A percentile compares a stretch with the other conserved stretches of the same genome.
Evolutionary conservation across 208 protist genomes (phyloP).

Genomic region (Wallacemonas collosoma): DNA sequence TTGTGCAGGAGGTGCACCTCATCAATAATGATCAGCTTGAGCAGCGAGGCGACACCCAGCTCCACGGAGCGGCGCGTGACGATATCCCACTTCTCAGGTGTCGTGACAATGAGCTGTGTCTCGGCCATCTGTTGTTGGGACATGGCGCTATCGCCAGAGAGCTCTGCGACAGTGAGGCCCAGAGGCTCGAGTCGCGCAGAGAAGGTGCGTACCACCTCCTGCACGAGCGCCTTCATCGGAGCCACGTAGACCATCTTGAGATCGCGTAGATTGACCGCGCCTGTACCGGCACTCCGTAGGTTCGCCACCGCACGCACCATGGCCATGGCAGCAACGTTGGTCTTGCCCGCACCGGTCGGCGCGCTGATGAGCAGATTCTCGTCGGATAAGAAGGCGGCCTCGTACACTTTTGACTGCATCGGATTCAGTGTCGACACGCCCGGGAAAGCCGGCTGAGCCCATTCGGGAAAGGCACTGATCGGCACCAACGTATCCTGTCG

Average conservation of each 20-base stretch:
- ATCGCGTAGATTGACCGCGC: slow-evolving; percentile 31
- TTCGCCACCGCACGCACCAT: slow-evolving; percentile 94
- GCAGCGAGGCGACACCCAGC: slow-evolving; percentile 84
- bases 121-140: slow-evolving; percentile 96
- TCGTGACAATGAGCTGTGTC: slow-evolving; percentile 99
- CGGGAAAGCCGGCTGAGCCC: slow-evolving; percentile 63
- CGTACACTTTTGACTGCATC: slow-evolving; percentile 97
- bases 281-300: slow-evolving; percentile 17
- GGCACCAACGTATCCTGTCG: slow-evolving; percentile 24
- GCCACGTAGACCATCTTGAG: slow-evolving; percentile 99
- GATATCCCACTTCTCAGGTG: slow-evolving; percentile 99
- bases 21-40: slow-evolving; percentile 96
- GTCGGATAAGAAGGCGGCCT: slow-evolving; percentile 90
- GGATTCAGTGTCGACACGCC: slow-evolving; percentile 92
- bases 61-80: slow-evolving; percentile 98
- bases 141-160: slow-evolving; percentile 98
- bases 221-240: slow-evolving; percentile 99
- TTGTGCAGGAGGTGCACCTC: slow-evolving; percentile 99
- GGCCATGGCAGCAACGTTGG: slow-evolving; percentile 99
- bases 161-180: slow-evolving; percentile 96
- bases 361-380: slow-evolving; percentile 99
- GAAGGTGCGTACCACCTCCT: slow-evolving; percentile 99
- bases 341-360: slow-evolving; percentile 99
- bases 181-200: slow-evolving; percentile 89
- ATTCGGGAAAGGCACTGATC: slow-evolving; percentile 58